Evolutionary conservation across 169 alveolate species (phyloP), one percentile per base, ranked within the genome.

Genomic region (Cryptosporidium sp.): DNA sequence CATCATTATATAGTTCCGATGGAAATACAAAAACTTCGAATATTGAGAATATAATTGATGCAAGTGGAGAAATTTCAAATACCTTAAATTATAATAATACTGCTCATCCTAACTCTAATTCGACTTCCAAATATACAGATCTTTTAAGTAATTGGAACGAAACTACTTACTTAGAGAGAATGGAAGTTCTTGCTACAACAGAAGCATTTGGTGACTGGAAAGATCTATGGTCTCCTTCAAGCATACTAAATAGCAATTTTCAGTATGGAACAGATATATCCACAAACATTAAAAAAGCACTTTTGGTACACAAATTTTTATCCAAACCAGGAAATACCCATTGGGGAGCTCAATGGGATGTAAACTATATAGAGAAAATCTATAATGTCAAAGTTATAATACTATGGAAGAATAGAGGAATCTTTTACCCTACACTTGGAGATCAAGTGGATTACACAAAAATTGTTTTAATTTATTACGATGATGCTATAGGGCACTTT

Each of bases 291-390:
- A 62, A 62, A 44, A 80, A 80, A 45, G 89, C 89, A 21, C 39
- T 80, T 18, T 18, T 80, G 23, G 89, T 80, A n/a, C 75, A 65
- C 60, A 21, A 65, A 33, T 26, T 58, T 10, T 65, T 80, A 29
- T 80, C 89, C 1, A 65, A 29, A 80, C 53, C 58, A 7, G 89
- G 89, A 23, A 80, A 80, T 45, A 60, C 68, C 6, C 89, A 80
- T 42, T 80, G 89, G 89, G 89, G 89, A 6, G 42, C 14, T 10
- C 56, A 80, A 39, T 80, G 73, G 75, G 89, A 80, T 45, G 75
- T 80, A 9, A 37, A 80, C 52, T 42, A 35, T 26, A 62, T 80
- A 1, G 89, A 80, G 42, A 65, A 21, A 8, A 35, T 80, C 12
- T 80, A 26, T 42, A 62, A 80, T 16, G 69, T 80, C n/a, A 60